These are phyloP conservation scores for Penicillium concentricum DNA, from an alignment of 2,329 filamentous ascomycete species.

Conservation along the genomic window DNA sequence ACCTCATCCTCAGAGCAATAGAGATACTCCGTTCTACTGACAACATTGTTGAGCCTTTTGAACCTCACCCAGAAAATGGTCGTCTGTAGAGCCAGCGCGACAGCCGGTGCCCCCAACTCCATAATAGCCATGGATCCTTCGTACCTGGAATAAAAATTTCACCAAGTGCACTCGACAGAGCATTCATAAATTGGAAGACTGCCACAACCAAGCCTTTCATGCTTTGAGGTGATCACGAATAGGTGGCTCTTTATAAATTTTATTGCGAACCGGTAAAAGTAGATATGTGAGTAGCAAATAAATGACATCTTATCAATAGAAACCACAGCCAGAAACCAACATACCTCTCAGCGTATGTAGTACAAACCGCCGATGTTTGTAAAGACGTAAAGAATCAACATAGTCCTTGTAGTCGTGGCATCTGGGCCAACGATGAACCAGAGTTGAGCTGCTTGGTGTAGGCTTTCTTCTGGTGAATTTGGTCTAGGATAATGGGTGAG, in stretches of 20 bases:
- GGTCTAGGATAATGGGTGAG: background rate
- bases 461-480: constrained; percentile 35
- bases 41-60: constrained; percentile 43
- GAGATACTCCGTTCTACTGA: background rate
- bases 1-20: background rate
- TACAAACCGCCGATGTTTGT: constrained; percentile 36
- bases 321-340: constrained; percentile 21
- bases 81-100: constrained; percentile 50
- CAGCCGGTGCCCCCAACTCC: constrained; percentile 51
- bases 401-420: constrained; percentile 40
- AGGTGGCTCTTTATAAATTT: constrained; percentile 35
- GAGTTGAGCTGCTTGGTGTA: constrained; percentile 45
- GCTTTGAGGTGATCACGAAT: constrained; percentile 42
- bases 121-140: constrained; percentile 49
- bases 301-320: constrained; percentile 27
- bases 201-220: constrained; percentile 47
- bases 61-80: constrained; percentile 51
- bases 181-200: constrained; percentile 43
- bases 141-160: constrained; percentile 47
- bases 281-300: constrained; percentile 39
- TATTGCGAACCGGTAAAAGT: constrained; percentile 35
- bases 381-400: constrained; percentile 37
- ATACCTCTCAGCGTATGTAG: constrained; percentile 40
- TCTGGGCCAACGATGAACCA: constrained; percentile 50
- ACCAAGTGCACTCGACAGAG: constrained; percentile 41